Conservation (phyloP, 2,329 filamentous ascomycete genomes). For the Ophiostoma montium region DNA sequence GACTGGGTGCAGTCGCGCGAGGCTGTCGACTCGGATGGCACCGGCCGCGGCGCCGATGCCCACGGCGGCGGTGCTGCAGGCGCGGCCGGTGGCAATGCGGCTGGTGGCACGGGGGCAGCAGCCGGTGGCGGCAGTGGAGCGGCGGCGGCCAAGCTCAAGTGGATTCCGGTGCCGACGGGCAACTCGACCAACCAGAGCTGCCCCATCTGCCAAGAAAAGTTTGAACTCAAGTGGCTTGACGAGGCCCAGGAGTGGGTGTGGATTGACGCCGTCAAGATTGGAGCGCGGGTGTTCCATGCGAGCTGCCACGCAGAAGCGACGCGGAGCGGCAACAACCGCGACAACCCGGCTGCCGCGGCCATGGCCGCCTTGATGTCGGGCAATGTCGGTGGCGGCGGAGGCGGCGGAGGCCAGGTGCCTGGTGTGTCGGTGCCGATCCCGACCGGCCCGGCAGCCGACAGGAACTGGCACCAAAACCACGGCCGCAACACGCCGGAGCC, state of each 20-base stretch:
- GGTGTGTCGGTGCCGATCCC: conserved; percentile 3
- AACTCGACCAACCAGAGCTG: conserved; percentile 63
- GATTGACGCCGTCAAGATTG: conserved; percentile 72
- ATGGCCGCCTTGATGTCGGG: conserved; percentile 9
- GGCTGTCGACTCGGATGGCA: conserved; percentile 51
- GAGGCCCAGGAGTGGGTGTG: conserved; percentile 95
- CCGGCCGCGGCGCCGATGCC: conserved; percentile 18
- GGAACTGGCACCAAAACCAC: background rate
- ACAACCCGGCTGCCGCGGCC: conserved; percentile 11
- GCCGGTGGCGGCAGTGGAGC: conserved; percentile 14
- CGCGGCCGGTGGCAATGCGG: too few species aligned
- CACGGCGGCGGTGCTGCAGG: background rate
- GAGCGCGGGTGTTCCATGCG: conserved; percentile 72
- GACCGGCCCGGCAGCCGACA: conserved; percentile 5
- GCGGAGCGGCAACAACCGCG: conserved; percentile 37
- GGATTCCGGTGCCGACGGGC: conserved; percentile 74
- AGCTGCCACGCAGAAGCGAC: conserved; percentile 77
- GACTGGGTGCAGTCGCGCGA: conserved; percentile 87
- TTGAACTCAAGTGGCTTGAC: conserved; percentile 83
- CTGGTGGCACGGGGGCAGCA: background rate
- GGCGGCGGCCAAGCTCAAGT: conserved; percentile 47
- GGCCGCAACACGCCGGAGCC: conserved; percentile 14
- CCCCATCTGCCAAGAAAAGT: conserved; percentile 90
- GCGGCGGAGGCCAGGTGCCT: background rate
- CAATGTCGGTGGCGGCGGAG: background rate